A percentile compares a stretch with the other conserved stretches of the same genome.
phyloP scores from a whole-genome alignment of 2,329 filamentous ascomycete species.

The Zalaria obscura region DNA sequence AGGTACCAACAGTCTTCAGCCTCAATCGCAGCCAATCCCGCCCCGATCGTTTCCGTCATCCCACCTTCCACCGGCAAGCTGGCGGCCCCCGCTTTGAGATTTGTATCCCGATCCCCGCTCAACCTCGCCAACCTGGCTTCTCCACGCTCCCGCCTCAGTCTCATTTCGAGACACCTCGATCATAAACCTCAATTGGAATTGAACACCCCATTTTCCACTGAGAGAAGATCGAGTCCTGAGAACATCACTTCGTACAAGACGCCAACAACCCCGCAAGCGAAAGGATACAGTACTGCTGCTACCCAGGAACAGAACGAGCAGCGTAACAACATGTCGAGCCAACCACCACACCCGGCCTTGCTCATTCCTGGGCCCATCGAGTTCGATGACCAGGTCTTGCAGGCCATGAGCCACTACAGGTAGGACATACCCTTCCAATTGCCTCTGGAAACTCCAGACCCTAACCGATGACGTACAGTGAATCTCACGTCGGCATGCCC shows the following conservation, averaged over 20 bases:
- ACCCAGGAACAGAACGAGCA: slow-evolving; percentile 10
- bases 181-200: slow-evolving; percentile 41
- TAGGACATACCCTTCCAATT: slow-evolving; percentile 25
- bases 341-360: slow-evolving; percentile 54
- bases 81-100: neutral
- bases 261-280: slow-evolving; percentile 3
- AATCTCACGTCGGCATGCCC: slow-evolving; percentile 80
- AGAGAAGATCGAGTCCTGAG: slow-evolving; percentile 35
- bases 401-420: slow-evolving; percentile 93
- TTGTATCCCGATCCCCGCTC: neutral
- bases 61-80: neutral
- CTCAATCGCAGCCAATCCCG: neutral
- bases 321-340: slow-evolving; percentile 38
- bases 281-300: slow-evolving; percentile 10
- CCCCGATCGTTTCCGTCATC: neutral
- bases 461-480: slow-evolving; percentile 36
- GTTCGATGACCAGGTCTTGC: slow-evolving; percentile 91
- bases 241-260: slow-evolving; percentile 38
- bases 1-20: neutral
- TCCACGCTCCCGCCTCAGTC: slow-evolving; percentile 32
- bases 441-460: neutral
- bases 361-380: slow-evolving; percentile 96
- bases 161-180: slow-evolving; percentile 48
- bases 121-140: slow-evolving; percentile 3
- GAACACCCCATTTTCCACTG: slow-evolving; percentile 50